Evolutionary conservation across 371 early-diverging fungal genomes (phyloP), one percentile per base, ranked within the genome.

Genomic region (Apophysomyces variabilis): DNA sequence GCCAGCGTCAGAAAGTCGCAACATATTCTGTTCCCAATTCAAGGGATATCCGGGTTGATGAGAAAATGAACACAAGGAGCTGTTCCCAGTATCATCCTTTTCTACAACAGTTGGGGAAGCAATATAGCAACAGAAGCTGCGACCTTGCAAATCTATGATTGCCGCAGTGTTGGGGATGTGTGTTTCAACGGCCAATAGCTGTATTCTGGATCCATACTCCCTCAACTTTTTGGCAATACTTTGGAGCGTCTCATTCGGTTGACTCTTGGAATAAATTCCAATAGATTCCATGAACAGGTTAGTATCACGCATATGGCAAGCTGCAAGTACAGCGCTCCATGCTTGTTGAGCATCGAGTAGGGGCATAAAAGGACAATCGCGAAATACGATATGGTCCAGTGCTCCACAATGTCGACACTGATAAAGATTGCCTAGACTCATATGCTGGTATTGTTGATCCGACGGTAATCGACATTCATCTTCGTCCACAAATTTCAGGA

Each of bases 351-450:
- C 13, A 37, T 44, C 61, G 13, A 65, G 13, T 0, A 58, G 7
- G 3, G 69, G 61, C 6, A 69, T 45, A 41, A 54, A 65, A 9
- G 69, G 69, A 38, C 69, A 69, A 16, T 65, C 57, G 8, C 61
- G 59, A 11, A 65, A 47, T 14, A 59, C 46, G 7, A 16, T 26
- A 36, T 69, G 69, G 5, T 57, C 32, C 18, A 47, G 57, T 11
- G 61, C 43, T 41, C 65, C 69, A 45, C 69, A 69, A n/a, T 69
- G 58, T 4, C 65, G 69, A 36, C 65, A 69, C 7, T 65, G 47
- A 38, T 21, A 43, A 21, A 7, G 11, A 36, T 9, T 39, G 38
- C 54, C 43, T 66, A 36, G 13, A 26, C 38, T 11, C 18, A 56
- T 61, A n/a, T 5, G 41, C 60, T 50, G 14, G 21, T 43, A 39